Evolutionary conservation across 345 rosid species (phyloP).

Genomic region (Melaleuca quinquenervia): DNA sequence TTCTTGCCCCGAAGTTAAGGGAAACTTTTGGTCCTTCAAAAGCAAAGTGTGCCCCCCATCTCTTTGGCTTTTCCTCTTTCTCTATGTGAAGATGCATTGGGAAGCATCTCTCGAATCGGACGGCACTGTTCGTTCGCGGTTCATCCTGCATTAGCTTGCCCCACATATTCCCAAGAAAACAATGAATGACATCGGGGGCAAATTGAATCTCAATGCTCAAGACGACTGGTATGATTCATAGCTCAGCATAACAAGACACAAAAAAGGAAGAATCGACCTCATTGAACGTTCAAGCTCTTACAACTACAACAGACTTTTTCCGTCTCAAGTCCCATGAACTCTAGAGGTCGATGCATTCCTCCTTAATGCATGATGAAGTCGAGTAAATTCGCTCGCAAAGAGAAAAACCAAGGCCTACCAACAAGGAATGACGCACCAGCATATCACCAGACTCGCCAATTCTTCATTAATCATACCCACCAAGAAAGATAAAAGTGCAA

Average conservation of each 20-base stretch:
- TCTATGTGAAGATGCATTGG: background rate
- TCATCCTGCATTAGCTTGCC: no score
- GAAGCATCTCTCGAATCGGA: background rate
- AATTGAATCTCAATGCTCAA: background rate
- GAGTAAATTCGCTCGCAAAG: background rate
- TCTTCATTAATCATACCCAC: background rate
- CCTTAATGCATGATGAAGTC: no score
- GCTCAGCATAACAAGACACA: background rate
- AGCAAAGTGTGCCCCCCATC: background rate
- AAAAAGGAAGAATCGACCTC: background rate
- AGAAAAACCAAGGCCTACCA: background rate
- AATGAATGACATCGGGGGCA: background rate
- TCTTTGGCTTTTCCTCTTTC: background rate
- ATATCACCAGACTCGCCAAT: background rate
- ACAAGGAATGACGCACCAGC: background rate
- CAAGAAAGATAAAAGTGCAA: background rate
- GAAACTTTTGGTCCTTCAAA: background rate
- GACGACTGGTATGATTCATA: background rate
- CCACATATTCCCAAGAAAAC: no score
- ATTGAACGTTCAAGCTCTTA: background rate
- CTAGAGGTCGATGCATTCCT: background rate
- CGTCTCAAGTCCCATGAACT: background rate
- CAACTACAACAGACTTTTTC: background rate
- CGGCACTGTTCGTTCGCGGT: background rate
- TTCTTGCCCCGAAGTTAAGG: background rate